Percentiles rank a stretch among this genome's conserved stretches.
These are phyloP conservation scores for Ogataea ramenticola DNA, from an alignment of 805 yeast species.

Conservation along the genomic window DNA sequence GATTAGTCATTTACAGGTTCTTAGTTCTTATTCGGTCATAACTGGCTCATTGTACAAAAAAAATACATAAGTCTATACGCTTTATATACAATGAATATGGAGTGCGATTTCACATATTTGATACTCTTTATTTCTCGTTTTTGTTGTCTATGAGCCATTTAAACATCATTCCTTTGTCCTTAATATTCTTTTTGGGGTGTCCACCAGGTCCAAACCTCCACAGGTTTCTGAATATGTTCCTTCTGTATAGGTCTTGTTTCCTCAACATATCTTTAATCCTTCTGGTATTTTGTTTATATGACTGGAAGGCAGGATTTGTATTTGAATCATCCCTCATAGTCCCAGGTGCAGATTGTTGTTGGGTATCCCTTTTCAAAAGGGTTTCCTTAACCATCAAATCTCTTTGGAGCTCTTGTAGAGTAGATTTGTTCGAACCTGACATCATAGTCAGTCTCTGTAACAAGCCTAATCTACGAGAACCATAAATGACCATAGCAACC, in stretches of 20 bases:
- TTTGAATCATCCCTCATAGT: not conserved
- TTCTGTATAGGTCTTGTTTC: not conserved
- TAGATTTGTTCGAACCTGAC: constrained; percentile 9
- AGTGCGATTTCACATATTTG: too few relatives aligned
- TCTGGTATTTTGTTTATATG: not conserved
- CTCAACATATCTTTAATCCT: not conserved
- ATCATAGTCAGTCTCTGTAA: constrained; percentile 67
- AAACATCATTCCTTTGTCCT: not conserved
- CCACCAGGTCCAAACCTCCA: constrained; percentile 21
- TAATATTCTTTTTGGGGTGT: not conserved
- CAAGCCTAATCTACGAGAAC: constrained; percentile 47
- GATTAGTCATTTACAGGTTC: too few relatives aligned
- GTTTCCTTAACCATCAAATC: not conserved
- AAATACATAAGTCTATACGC: too few relatives aligned
- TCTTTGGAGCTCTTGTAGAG: not conserved
- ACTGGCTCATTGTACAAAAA: too few relatives aligned
- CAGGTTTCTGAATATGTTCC: not conserved
- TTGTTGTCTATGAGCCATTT: not conserved
- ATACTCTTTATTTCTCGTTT: not conserved
- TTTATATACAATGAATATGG: too few relatives aligned
- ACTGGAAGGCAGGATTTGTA: not conserved
- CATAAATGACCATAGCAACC: constrained; percentile 42
- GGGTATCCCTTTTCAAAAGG: not conserved
- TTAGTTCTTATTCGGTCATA: too few relatives aligned
- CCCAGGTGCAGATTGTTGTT: not conserved